Base-by-base conservation (phyloP, 805 yeast species). In the Suhomyces xylopsoci region DNA sequence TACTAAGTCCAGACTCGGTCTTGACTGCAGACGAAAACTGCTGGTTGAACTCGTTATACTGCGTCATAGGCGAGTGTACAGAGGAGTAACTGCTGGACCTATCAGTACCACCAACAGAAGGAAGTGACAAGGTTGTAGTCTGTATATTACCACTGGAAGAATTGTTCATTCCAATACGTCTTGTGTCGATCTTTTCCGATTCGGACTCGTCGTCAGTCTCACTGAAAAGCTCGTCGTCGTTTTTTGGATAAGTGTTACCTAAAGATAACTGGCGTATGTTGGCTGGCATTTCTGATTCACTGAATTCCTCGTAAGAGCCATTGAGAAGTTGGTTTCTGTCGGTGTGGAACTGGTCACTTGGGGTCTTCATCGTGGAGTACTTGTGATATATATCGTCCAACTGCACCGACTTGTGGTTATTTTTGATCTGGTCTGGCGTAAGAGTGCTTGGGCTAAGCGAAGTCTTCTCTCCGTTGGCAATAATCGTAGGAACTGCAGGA, bases 311-410 rank as follows among this genome's bases (percentile, higher is more conserved):
- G 20, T 61, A 64, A 1, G 71, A 61, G 0, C 77, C 77, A 53
- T 73, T 72, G 52, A 74, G 64, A 14, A 72, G 50, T 50, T 66
- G 58, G 58, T 69, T 71, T 49, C 78, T 62, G 51, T 73, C 62
- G 12, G 55, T 56, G 51, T 68, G 64, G 59, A 72, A 74, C 53
- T 67, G 69, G 58, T 73, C 78, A 7, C 76, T 68, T 2, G 80
- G 80, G 7, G 74, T 58, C 48, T 69, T 63, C 44, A 75, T 69
- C 5, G 64, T 69, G 14, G 71, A 66, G 57, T 75, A 75, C 53
- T 75, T 75, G 43, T 73, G 77, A 57, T 75, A 75, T 25, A 75
- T 75, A 49, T 75, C 79, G 1, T 70, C 71, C 52, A 75, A 63
- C 58, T 72, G 76, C n/a, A 73, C 64, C 1, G 76, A 71, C 47